phyloP scores from a whole-genome alignment of 2,329 filamentous ascomycete genomes.

The Aspergillus sp. region DNA sequence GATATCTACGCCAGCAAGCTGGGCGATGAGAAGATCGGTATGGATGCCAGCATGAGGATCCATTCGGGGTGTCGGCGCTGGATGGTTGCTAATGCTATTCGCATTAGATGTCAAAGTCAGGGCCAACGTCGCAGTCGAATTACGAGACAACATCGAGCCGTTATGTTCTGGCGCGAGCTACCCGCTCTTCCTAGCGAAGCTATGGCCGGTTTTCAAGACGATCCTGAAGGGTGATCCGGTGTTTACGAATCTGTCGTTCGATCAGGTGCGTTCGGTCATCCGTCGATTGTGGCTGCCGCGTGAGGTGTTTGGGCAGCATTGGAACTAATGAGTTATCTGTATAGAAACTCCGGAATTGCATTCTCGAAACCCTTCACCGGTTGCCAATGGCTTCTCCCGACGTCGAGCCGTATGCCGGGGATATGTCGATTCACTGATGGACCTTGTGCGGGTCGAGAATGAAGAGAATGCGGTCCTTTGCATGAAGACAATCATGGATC shows the following conservation, averaged over 20 bases:
- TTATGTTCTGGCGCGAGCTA: slow-evolving; percentile 77
- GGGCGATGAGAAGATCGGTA: slow-evolving; percentile 42
- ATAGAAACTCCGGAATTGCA: slow-evolving; percentile 80
- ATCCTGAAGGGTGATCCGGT: slow-evolving; percentile 79
- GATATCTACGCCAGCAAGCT: slow-evolving; percentile 45
- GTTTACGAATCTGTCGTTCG: slow-evolving; percentile 80
- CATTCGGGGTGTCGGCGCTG: background rate
- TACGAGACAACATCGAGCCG: slow-evolving; percentile 81
- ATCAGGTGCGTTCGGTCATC: slow-evolving; percentile 57
- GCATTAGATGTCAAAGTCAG: slow-evolving; percentile 68
- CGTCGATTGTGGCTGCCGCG: background rate
- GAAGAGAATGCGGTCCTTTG: slow-evolving; percentile 98
- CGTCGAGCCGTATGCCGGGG: slow-evolving; percentile 79
- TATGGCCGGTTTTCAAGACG: slow-evolving; percentile 82
- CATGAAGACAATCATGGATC: slow-evolving; percentile 96
- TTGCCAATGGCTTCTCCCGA: slow-evolving; percentile 68
- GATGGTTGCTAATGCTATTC: slow-evolving; percentile 2
- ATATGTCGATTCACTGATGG: slow-evolving; percentile 85
- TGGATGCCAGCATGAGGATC: slow-evolving; percentile 4
- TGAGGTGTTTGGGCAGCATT: background rate
- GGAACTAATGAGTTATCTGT: slow-evolving; percentile 2
- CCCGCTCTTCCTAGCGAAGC: slow-evolving; percentile 68
- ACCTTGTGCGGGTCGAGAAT: slow-evolving; percentile 81
- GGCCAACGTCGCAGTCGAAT: slow-evolving; percentile 69
- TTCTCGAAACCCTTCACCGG: slow-evolving; percentile 90